Evolutionary conservation across 306 rosid genomes (phyloP).

Genomic region (Rosa rugosa): DNA sequence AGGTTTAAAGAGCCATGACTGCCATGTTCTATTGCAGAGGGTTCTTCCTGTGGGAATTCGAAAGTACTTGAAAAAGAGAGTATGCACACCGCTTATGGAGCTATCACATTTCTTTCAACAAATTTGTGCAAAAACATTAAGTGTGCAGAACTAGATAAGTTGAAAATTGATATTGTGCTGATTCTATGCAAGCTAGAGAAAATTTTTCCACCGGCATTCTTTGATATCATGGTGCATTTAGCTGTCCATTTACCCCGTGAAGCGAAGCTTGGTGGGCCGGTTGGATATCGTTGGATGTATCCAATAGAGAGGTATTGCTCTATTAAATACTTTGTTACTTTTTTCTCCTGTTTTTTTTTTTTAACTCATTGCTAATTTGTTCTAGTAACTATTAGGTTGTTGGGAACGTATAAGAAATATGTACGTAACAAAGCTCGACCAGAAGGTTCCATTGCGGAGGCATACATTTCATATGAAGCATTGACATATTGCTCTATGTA

Average conservation of each 20-base stretch:
- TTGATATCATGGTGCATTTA: constrained; percentile 12
- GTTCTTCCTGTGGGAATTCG: background rate
- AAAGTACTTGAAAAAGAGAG: background rate
- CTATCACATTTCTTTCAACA: background rate
- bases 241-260: background rate
- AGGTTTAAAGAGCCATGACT: background rate
- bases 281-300: constrained; percentile 8
- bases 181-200: constrained; percentile 9
- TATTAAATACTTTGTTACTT: no score
- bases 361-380: background rate
- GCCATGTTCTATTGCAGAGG: background rate
- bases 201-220: constrained; percentile 11
- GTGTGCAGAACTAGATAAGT: background rate
- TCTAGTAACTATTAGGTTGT: no score
- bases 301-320: constrained; percentile 10
- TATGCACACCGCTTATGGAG: background rate
- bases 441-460: constrained; percentile 7
- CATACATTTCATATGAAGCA: background rate
- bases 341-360: background rate
- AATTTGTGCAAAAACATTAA: background rate
- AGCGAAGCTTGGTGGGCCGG: background rate
- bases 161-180: no score
- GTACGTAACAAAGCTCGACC: background rate
- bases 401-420: no score
- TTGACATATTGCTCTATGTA: constrained; percentile 4